A percentile compares a stretch with the other conserved stretches of the same genome.
phyloP scores from a whole-genome alignment of 257 asterid species.

The Cinchona pubescens region DNA sequence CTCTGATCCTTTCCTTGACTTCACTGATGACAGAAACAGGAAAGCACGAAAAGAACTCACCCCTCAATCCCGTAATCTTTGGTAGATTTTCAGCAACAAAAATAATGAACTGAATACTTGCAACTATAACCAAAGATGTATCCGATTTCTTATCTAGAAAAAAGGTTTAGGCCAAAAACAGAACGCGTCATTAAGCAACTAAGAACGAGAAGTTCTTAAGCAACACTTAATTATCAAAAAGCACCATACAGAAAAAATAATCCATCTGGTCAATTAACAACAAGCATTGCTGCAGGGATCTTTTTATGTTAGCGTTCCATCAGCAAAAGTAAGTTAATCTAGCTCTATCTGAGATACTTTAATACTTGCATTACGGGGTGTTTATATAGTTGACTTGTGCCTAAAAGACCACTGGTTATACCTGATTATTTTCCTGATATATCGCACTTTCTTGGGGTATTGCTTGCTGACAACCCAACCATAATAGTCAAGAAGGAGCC shows the following conservation, averaged over 20 bases:
- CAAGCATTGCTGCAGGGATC: background rate
- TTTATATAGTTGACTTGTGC: background rate
- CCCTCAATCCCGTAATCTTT: background rate
- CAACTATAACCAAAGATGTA: background rate
- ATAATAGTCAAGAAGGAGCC: background rate
- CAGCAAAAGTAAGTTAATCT: background rate
- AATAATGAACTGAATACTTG: background rate
- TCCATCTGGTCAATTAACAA: background rate
- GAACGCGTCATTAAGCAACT: background rate
- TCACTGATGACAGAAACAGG: slow-evolving; percentile 50
- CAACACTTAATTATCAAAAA: background rate
- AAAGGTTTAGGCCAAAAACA: too few species aligned
- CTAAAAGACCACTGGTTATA: background rate
- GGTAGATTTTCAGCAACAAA: background rate
- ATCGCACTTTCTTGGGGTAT: background rate
- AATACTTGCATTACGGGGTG: background rate
- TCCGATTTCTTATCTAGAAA: background rate
- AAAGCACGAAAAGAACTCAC: slow-evolving; percentile 13
- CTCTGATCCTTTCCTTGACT: slow-evolving; percentile 74
- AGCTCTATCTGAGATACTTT: background rate
- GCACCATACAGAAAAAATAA: background rate
- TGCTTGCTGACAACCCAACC: background rate
- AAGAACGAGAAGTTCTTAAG: background rate
- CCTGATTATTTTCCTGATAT: background rate
- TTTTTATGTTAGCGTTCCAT: background rate